phyloP scores from a whole-genome alignment of 768 basidiomycete species.

The Leccinum olivaceopallidum region DNA sequence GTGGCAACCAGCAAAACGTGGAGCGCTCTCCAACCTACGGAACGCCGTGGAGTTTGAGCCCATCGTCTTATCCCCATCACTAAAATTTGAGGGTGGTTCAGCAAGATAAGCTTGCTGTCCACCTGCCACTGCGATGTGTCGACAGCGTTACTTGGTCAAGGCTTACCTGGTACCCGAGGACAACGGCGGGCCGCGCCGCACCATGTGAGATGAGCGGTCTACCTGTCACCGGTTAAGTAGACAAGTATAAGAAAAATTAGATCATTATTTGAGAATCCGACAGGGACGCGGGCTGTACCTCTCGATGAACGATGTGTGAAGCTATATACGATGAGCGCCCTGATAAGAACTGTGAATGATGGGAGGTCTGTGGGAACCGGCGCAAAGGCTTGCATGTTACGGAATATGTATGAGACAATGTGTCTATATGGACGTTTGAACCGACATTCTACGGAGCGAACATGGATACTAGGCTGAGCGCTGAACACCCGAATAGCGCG shows the following conservation, averaged over 20 bases:
- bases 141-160: conserved; percentile 20
- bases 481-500: background rate
- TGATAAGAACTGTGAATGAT: conserved; percentile 56
- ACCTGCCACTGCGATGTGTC: conserved; percentile 10
- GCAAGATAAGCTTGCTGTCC: conserved; percentile 1
- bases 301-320: conserved; percentile 33
- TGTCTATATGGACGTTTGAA: background rate
- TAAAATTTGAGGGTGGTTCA: background rate
- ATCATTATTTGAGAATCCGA: conserved; percentile 31
- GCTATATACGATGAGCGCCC: conserved; percentile 38
- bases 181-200: conserved; percentile 7
- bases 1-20: conserved; percentile 33
- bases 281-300: conserved; percentile 29
- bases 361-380: conserved; percentile 38
- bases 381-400: conserved; percentile 14
- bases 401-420: conserved; percentile 8
- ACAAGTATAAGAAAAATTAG: conserved; percentile 17
- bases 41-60: conserved; percentile 27
- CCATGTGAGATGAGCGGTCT: conserved; percentile 21
- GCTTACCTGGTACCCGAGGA: conserved; percentile 23
- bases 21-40: conserved; percentile 19
- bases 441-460: background rate
- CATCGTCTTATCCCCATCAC: conserved; percentile 22
- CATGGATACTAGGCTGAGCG: background rate
- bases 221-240: conserved; percentile 25